Evolutionary conservation across 139 green algal species (phyloP), one percentile per base, ranked within the genome.

Genomic region (Chlamydomonas schloesseri): DNA sequence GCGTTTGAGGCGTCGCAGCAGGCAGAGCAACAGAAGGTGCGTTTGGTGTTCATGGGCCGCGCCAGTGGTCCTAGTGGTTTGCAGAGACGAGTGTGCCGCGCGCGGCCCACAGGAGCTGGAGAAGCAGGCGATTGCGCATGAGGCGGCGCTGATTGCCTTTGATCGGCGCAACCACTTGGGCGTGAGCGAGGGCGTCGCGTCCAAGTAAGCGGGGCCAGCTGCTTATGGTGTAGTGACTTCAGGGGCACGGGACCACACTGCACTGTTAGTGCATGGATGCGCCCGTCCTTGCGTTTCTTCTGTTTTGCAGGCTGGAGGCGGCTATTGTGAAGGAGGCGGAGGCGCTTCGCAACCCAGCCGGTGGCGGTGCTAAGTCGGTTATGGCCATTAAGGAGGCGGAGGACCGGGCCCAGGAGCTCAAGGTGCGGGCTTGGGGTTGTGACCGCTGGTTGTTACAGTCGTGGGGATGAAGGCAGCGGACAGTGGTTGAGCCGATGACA

Each of bases 111-210:
- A 78, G 69, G 81, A 71, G 90, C 84, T 69, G 70, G 78, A n/a
- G 91, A 95, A 71, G 85, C 93, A 74, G 88, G 89, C 89, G 24
- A 90, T 98, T 0, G 91, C 94, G 4, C 70, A 80, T 36, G 88
- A 96, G 81, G 94, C 95, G 26, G 81, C 88, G 78, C 88, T 98
- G 34, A 89, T 97, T 34, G 93, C 95, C 8, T 98, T 98, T 91
- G 96, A 98, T 89, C 86, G 95, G 15, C 88, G 94, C 50, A 98
- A 98, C 84, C 94, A 98, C 89, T 92, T 94, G 93, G 96, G 96
- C 46, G 94, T 95, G 31, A 94, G 83, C 58, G 89, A 96, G 33
- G 83, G 87, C 47, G 73, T 82, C 29, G 86, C 78, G 33, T 34
- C 69, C 69, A 87, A 31, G 75, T 82, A 33, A 17, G 33, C 0